Evolutionary conservation across 2,329 filamentous ascomycete species (phyloP).

Genomic region (Hypoxylon sp.): DNA sequence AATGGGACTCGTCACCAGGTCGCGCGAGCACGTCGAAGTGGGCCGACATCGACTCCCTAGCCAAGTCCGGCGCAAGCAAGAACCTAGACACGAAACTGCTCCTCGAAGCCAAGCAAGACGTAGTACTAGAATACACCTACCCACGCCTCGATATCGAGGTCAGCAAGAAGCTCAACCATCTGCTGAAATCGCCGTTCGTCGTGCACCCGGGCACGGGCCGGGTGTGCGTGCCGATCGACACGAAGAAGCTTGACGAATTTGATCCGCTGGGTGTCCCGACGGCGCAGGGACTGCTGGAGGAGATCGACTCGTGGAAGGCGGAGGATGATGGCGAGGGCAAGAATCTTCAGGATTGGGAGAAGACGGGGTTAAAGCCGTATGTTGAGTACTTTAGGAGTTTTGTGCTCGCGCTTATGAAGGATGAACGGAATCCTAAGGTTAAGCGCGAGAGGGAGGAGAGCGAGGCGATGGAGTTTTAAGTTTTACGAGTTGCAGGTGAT

Average conservation of each 20-base stretch:
- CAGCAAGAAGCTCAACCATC: slow-evolving; percentile 96
- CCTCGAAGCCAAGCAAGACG: slow-evolving; percentile 91
- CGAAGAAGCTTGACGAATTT: slow-evolving; percentile 76
- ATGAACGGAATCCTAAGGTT: slow-evolving; percentile 66
- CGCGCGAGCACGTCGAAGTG: slow-evolving; percentile 84
- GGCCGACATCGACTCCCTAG: slow-evolving; percentile 90
- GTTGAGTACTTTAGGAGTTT: slow-evolving; percentile 89
- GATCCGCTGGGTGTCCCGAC: slow-evolving; percentile 91
- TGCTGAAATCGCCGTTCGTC: slow-evolving; percentile 96
- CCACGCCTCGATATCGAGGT: slow-evolving; percentile 96
- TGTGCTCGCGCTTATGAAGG: slow-evolving; percentile 80
- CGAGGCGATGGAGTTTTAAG: slow-evolving; percentile 62
- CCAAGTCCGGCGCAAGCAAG: slow-evolving; percentile 77
- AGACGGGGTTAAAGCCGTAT: slow-evolving; percentile 93
- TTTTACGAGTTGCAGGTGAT: neutral
- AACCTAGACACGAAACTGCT: slow-evolving; percentile 77
- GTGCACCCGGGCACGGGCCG: slow-evolving; percentile 93
- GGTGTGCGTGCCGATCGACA: slow-evolving; percentile 95
- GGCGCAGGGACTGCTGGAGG: slow-evolving; percentile 78
- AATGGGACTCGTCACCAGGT: slow-evolving; percentile 86
- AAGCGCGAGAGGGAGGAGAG: slow-evolving; percentile 65
- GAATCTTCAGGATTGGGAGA: slow-evolving; percentile 85
- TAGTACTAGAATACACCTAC: slow-evolving; percentile 97
- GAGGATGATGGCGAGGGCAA: slow-evolving; percentile 46
- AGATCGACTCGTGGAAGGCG: slow-evolving; percentile 79